Base-by-base conservation (phyloP, 495 filamentous ascomycete genomes). In the Aspergillus carlsbadensis region DNA sequence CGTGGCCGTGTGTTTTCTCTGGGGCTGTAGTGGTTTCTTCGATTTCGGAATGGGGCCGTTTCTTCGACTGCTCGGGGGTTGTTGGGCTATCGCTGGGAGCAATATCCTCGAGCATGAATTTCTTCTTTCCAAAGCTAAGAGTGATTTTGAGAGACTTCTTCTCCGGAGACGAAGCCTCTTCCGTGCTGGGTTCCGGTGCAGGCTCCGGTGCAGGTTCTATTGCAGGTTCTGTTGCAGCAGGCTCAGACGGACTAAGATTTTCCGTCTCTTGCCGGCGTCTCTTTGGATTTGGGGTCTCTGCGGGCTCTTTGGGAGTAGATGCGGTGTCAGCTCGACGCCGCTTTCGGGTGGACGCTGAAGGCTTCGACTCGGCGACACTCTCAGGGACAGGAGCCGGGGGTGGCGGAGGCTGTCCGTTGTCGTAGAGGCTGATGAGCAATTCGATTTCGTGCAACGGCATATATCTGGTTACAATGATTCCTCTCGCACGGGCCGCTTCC, bases 21-120 rank as follows among this genome's bases (percentile, higher is more conserved):
- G 36, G 26, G 26, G 26, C 8, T 3, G 3, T 26, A 5, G 36
- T n/a, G 11, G n/a, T 22, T 3, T 51, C 52, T 15, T 65, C 58
- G 22, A 54, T 51, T 11, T 61, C 55, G 6, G 62, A 58, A 51
- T 31, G 58, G 5, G 58, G n/a, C 17, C 62, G 62, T 39, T 65
- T 61, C 41, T 59, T 61, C 29, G 58, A 47, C 24, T 35, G 24
- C 6, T 54, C 49, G 6, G 49, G 6, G 36, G 6, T 31, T 3
- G 37, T 18, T 21, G 14, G 1, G 35, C 45, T 37, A 10, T 54
- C 42, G 4, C n/a, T 35, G 8, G 46, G 33, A 10, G 52, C 34
- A 6, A 39, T 24, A 6, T 47, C 5, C 47, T 37, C 14, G 4
- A 13, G 20, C 6, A 50, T 17, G 6, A 21, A 20, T 1, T 3